phyloP scores from a whole-genome alignment of 208 protist species.

The Trypanosoma rangeli region DNA sequence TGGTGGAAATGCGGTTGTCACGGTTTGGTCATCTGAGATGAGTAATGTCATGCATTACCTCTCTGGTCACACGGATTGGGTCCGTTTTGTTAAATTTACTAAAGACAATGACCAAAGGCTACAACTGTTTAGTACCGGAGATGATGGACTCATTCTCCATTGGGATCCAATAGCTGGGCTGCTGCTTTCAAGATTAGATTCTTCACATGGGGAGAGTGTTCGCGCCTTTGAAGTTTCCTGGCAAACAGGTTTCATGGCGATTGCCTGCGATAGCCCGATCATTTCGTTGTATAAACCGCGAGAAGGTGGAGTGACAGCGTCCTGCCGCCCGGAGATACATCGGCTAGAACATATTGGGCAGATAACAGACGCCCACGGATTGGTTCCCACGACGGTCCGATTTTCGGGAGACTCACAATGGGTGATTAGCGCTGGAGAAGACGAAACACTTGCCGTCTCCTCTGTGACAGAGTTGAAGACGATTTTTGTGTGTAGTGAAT shows the following conservation, averaged over 20 bases:
- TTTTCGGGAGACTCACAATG: constrained; percentile 79
- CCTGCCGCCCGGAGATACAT: constrained; percentile 37
- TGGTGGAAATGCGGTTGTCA: constrained; percentile 50
- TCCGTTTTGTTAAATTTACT: constrained; percentile 80
- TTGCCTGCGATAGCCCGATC: constrained; percentile 51
- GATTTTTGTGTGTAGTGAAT: constrained; percentile 54
- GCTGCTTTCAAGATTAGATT: constrained; percentile 60
- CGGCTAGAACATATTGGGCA: constrained; percentile 51
- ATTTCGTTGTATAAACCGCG: constrained; percentile 54
- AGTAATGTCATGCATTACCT: constrained; percentile 57
- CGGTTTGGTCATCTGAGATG: constrained; percentile 64
- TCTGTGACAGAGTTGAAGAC: constrained; percentile 45
- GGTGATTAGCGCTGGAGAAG: constrained; percentile 76
- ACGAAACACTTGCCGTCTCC: constrained; percentile 71
- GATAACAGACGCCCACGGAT: constrained; percentile 58
- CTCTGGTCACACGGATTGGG: constrained; percentile 78
- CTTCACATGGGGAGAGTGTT: constrained; percentile 58
- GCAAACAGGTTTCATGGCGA: constrained; percentile 57
- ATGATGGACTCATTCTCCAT: constrained; percentile 76
- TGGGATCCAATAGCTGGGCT: constrained; percentile 70
- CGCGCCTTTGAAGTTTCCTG: constrained; percentile 80
- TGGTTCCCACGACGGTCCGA: constrained; percentile 51
- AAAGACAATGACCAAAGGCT: constrained; percentile 28
- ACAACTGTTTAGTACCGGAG: constrained; percentile 77
- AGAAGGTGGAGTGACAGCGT: constrained; percentile 22